Percentiles rank a stretch among this genome's conserved stretches.
These are phyloP conservation scores for Mrakiaceae sp. DNA, from an alignment of 1,284 basidiomycete genomes.

Conservation along the genomic window DNA sequence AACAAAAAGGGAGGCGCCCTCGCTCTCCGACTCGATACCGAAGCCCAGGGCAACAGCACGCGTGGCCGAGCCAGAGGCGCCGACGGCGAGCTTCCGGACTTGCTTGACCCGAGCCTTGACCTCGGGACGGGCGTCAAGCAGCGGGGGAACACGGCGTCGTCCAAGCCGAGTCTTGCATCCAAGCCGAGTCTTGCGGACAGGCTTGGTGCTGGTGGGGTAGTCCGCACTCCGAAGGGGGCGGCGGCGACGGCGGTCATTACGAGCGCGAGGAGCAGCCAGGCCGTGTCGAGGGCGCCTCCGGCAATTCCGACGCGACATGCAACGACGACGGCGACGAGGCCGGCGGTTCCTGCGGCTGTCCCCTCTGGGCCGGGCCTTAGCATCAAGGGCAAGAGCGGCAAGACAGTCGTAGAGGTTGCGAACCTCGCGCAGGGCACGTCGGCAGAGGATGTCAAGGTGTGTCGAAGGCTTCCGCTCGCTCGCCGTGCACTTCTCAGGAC, in stretches of 20 bases:
- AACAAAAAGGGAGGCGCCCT: slow-evolving; percentile 8
- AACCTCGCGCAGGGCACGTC: slow-evolving; percentile 13
- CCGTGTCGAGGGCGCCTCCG: no score
- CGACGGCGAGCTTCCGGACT: neutral
- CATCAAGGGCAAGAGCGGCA: slow-evolving; percentile 11
- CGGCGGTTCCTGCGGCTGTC: neutral
- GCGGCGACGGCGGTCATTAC: no score
- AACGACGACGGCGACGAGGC: neutral
- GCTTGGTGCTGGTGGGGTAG: no score
- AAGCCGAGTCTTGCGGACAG: neutral
- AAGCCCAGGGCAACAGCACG: neutral
- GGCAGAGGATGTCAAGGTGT: slow-evolving; percentile 14
- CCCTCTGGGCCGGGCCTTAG: neutral
- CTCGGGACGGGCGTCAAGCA: neutral
- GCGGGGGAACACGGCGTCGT: neutral
- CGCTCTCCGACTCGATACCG: slow-evolving; percentile 2
- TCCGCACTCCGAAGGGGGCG: no score
- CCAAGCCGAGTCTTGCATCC: neutral
- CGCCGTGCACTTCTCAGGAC: neutral
- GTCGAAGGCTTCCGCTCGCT: neutral
- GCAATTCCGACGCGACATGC: neutral
- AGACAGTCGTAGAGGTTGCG: slow-evolving; percentile 5
- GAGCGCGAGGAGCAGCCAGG: neutral
- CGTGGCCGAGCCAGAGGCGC: neutral
- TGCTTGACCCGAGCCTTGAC: neutral